These are phyloP conservation scores for Suhomyces taliae DNA, from an alignment of 1,139 yeast genomes.

Conservation along the genomic window DNA sequence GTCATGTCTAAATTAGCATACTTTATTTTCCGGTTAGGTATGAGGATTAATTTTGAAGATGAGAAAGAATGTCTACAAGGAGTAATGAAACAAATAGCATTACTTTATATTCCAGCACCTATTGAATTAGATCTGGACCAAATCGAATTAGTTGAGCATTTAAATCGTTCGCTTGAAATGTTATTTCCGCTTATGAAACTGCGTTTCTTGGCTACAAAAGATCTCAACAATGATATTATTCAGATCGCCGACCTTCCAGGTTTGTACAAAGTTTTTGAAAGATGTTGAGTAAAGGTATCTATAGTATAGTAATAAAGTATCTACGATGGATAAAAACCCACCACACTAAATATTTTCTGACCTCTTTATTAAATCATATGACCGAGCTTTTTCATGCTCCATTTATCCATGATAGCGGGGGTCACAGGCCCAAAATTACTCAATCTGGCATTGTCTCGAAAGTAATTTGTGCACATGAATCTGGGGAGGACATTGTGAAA, in stretches of 20 bases:
- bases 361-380: too few relatives aligned
- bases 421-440: neutral
- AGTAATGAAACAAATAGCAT: constrained; percentile 66
- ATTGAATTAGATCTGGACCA: constrained; percentile 4
- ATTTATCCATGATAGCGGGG: neutral
- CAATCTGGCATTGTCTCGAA: neutral
- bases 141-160: constrained; percentile 9
- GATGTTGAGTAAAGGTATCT: constrained; percentile 47
- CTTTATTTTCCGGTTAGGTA: constrained; percentile 63
- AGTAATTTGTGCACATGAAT: neutral
- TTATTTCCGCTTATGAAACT: constrained; percentile 68
- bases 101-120: constrained; percentile 65
- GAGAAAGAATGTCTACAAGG: constrained; percentile 70
- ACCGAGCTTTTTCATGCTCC: neutral
- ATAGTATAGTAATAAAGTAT: too few relatives aligned
- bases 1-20: constrained; percentile 62
- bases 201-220: constrained; percentile 64
- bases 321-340: too few relatives aligned
- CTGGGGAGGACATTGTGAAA: neutral
- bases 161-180: constrained; percentile 48
- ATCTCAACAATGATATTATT: constrained; percentile 54
- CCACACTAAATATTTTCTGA: too few relatives aligned
- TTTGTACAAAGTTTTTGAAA: constrained; percentile 84
- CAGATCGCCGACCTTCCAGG: constrained; percentile 94
- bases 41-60: constrained; percentile 58